Evolutionary conservation across 495 filamentous ascomycete species (phyloP).

Genomic region (Annulohypoxylon maeteangense): DNA sequence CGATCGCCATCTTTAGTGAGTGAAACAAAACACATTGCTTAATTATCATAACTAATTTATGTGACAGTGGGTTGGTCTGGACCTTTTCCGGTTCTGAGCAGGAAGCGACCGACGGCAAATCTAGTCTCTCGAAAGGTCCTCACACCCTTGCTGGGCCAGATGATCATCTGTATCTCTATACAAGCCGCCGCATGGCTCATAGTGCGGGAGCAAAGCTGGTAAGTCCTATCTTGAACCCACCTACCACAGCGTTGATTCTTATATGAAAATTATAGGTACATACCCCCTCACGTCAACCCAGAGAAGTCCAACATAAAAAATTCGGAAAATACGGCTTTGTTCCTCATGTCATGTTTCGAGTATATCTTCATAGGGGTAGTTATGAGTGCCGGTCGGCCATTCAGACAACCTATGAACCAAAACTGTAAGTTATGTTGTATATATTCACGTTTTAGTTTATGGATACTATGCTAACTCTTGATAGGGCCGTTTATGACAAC

Average conservation of each 20-base stretch:
- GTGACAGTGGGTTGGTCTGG: constrained; percentile 89
- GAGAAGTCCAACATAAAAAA: constrained; percentile 86
- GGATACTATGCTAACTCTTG: background rate
- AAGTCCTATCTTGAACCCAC: constrained; percentile 32
- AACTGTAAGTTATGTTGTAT: constrained; percentile 70
- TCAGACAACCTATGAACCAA: constrained; percentile 78
- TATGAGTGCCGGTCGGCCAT: constrained; percentile 88
- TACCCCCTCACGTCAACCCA: constrained; percentile 76
- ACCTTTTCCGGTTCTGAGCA: constrained; percentile 78
- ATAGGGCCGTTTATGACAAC: constrained; percentile 84
- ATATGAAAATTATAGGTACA: constrained; percentile 65
- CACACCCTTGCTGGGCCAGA: constrained; percentile 88
- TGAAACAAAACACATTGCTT: constrained; percentile 7
- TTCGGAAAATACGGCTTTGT: constrained; percentile 91
- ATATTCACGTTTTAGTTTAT: background rate
- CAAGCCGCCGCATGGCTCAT: constrained; percentile 77
- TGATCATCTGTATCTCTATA: constrained; percentile 79
- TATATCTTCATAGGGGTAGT: constrained; percentile 91
- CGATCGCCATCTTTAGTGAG: constrained; percentile 95
- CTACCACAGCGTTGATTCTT: constrained; percentile 14
- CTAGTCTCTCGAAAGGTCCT: constrained; percentile 94
- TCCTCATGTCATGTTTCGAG: constrained; percentile 90
- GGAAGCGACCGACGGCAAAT: constrained; percentile 89
- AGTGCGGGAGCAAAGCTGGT: constrained; percentile 84
- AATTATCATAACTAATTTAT: constrained; percentile 10